phyloP scores from a whole-genome alignment of 78 protist genomes.

The Dictyostelium citrinum region DNA sequence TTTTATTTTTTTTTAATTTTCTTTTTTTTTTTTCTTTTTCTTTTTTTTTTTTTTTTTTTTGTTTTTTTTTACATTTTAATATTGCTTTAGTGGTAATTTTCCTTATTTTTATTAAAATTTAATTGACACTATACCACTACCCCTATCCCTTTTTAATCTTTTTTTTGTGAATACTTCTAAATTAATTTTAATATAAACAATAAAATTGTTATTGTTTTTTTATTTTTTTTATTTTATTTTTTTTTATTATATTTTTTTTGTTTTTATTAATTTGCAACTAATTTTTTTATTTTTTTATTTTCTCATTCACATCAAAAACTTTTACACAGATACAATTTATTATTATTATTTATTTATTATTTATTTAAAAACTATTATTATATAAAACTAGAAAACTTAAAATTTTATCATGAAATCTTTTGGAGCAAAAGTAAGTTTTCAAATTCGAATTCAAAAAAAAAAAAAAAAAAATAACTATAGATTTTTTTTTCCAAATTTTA shows the following conservation, averaged over 20 bases:
- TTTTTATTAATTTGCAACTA: neutral
- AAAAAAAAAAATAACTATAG: neutral
- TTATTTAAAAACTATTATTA: neutral
- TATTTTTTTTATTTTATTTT: neutral
- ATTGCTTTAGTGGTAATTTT: neutral
- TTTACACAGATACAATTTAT: neutral
- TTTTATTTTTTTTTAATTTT: neutral
- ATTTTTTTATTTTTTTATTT: neutral
- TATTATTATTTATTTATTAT: no score
- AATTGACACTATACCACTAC: neutral
- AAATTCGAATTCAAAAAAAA: neutral
- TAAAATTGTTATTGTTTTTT: neutral
- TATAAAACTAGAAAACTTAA: neutral
- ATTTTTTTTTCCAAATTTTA: neutral
- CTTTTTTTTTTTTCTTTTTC: neutral
- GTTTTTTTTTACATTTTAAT: neutral
- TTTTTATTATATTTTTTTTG: neutral
- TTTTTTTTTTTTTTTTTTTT: neutral
- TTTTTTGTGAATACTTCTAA: neutral
- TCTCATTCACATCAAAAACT: neutral
- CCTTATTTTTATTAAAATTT: neutral
- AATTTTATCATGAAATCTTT: neutral
- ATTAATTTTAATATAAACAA: neutral
- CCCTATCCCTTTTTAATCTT: neutral
- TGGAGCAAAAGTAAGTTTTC: constrained; percentile 27